phyloP scores from a whole-genome alignment of 2,329 filamentous ascomycete genomes.

The Ilyonectria robusta region DNA sequence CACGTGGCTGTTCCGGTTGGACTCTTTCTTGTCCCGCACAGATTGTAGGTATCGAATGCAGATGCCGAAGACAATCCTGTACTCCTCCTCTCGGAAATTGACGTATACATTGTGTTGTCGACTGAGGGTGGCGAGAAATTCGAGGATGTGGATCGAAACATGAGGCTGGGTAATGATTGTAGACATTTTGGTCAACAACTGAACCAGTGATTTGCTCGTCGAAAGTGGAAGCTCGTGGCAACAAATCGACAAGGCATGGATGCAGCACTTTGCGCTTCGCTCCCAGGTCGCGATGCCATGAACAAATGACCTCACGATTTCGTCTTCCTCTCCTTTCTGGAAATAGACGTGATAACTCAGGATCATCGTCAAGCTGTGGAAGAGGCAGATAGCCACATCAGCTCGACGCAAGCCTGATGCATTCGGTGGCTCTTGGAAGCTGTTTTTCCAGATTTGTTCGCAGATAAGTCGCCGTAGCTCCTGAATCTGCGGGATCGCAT shows the following conservation, averaged over 20 bases:
- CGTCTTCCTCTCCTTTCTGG: conserved; percentile 87
- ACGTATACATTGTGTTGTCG: conserved; percentile 87
- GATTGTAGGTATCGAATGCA: conserved; percentile 95
- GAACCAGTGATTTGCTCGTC: conserved; percentile 86
- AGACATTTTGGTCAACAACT: conserved; percentile 92
- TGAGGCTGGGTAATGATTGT: conserved; percentile 95
- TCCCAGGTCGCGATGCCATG: conserved; percentile 88
- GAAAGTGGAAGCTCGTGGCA: conserved; percentile 94
- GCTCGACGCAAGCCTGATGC: conserved; percentile 86
- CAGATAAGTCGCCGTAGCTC: conserved; percentile 83
- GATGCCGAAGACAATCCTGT: conserved; percentile 93
- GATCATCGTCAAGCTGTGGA: conserved; percentile 88
- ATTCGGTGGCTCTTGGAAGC: conserved; percentile 84
- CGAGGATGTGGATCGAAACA: conserved; percentile 93
- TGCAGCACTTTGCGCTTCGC: conserved; percentile 90
- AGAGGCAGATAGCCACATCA: conserved; percentile 90
- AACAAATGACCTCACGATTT: conserved; percentile 89
- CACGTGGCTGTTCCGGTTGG: conserved; percentile 60
- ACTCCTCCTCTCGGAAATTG: conserved; percentile 93
- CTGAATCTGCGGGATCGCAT: conserved; percentile 80
- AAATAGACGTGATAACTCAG: conserved; percentile 92
- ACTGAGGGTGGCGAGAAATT: conserved; percentile 92
- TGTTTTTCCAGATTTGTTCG: conserved; percentile 83
- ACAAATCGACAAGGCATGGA: conserved; percentile 94
- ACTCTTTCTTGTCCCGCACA: conserved; percentile 76